phyloP scores from a whole-genome alignment of 2,329 filamentous ascomycete species.

The Xylariaceae sp. region DNA sequence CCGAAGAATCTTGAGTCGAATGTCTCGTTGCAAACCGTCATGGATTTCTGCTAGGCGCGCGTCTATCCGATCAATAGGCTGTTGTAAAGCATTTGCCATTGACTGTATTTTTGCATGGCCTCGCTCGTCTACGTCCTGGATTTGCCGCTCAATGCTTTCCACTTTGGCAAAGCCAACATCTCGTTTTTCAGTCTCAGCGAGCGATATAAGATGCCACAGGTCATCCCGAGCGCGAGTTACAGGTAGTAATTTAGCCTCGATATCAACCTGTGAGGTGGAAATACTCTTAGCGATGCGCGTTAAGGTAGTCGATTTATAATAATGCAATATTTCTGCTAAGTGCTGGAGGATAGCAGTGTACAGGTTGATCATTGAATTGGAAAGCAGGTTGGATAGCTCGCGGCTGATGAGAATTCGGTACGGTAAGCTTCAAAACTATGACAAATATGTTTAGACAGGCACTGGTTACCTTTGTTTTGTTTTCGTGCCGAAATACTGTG shows the following conservation, averaged over 20 bases:
- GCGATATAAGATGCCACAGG: background rate
- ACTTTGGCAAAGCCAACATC: background rate
- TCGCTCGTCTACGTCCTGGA: background rate
- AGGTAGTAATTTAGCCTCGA: background rate
- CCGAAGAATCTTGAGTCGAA: background rate
- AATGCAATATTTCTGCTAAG: background rate
- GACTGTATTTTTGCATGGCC: background rate
- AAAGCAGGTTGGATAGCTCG: background rate
- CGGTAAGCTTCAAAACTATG: no score
- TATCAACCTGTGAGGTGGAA: background rate
- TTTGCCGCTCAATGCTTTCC: background rate
- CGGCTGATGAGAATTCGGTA: no score
- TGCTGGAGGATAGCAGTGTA: conserved; percentile 6
- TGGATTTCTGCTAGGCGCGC: background rate
- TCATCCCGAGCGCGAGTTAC: background rate
- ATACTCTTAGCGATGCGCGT: background rate
- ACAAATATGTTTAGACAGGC: no score
- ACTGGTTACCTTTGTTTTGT: no score
- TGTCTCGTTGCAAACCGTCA: background rate
- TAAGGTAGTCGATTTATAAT: background rate
- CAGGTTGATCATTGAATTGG: background rate
- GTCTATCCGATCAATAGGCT: conserved; percentile 1
- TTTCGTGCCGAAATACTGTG: background rate
- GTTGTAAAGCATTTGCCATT: background rate
- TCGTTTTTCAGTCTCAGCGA: background rate